Conservation (phyloP, 2,329 filamentous ascomycete species). For the Ophiocordyceps sinensis region DNA sequence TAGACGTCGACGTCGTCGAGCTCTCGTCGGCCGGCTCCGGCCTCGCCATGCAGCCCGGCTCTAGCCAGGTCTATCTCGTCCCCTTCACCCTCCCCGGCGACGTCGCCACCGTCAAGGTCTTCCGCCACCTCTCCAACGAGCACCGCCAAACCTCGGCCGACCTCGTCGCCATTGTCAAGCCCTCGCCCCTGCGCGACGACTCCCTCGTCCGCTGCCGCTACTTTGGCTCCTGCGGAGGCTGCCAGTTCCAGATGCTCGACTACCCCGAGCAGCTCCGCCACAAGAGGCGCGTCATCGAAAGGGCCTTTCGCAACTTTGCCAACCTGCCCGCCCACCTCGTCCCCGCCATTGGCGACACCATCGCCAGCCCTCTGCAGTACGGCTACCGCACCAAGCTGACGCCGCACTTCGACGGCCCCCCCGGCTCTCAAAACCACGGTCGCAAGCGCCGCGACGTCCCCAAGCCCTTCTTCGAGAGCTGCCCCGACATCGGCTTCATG, state of each 20-base stretch:
- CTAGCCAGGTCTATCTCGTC: conserved; percentile 60
- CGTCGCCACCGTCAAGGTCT: conserved; percentile 61
- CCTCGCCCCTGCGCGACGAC: conserved; percentile 66
- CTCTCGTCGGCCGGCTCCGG: conserved; percentile 90
- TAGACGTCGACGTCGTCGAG: conserved; percentile 67
- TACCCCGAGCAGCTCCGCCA: conserved; percentile 74
- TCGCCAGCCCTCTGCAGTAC: conserved; percentile 81
- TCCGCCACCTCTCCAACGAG: conserved; percentile 51
- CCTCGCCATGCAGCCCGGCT: conserved; percentile 56
- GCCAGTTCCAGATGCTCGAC: conserved; percentile 94
- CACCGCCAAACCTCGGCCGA: conserved; percentile 60
- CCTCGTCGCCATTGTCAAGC: conserved; percentile 61
- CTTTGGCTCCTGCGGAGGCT: conserved; percentile 77
- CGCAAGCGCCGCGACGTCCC: conserved; percentile 30
- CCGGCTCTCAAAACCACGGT: conserved; percentile 32
- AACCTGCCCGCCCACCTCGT: conserved; percentile 61
- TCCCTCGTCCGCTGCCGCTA: conserved; percentile 68
- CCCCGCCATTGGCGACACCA: conserved; percentile 67
- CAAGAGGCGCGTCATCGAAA: conserved; percentile 77
- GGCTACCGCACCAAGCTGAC: conserved; percentile 94
- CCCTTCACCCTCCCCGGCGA: conserved; percentile 85
- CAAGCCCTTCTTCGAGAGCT: conserved; percentile 34
- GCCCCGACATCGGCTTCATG: conserved; percentile 83
- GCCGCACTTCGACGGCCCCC: conserved; percentile 81
- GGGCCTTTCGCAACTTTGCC: conserved; percentile 85